Percentiles rank a stretch among this genome's conserved stretches.
phyloP scores from a whole-genome alignment of 768 basidiomycete species.

The Pulveroboletus sp. region DNA sequence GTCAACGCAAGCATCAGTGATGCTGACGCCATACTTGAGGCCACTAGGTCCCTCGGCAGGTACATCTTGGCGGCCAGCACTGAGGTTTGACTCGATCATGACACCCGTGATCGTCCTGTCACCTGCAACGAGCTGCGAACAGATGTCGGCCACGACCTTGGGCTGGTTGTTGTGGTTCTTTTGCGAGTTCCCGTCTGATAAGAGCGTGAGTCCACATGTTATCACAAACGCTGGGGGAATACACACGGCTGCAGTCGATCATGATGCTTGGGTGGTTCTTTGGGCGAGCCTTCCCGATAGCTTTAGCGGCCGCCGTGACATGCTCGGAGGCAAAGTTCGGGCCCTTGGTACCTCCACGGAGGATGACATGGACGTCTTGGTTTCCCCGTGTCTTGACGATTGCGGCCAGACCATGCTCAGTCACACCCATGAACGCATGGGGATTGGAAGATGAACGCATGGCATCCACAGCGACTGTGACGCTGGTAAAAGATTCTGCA shows the following conservation, averaged over 20 bases:
- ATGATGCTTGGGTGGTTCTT: constrained; percentile 65
- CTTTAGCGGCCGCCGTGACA: constrained; percentile 59
- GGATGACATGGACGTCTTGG: constrained; percentile 91
- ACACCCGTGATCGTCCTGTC: constrained; percentile 80
- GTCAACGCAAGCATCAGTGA: constrained; percentile 90
- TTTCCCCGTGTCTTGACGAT: constrained; percentile 91
- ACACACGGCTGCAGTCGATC: constrained; percentile 83
- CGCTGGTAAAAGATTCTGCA: constrained; percentile 34
- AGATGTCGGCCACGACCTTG: constrained; percentile 68
- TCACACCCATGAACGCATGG: constrained; percentile 95
- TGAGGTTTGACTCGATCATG: constrained; percentile 96
- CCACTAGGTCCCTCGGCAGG: constrained; percentile 64
- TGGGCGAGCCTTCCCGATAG: constrained; percentile 63
- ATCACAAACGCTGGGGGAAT: neutral
- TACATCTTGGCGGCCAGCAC: constrained; percentile 87
- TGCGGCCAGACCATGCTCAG: constrained; percentile 83
- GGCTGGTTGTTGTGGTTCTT: constrained; percentile 95
- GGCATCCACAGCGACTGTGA: constrained; percentile 92
- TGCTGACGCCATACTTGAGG: constrained; percentile 79
- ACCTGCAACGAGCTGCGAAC: constrained; percentile 71
- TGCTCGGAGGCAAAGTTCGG: constrained; percentile 83
- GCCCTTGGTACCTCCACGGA: constrained; percentile 88
- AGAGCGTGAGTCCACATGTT: neutral
- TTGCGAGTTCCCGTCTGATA: constrained; percentile 86
- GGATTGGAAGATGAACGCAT: constrained; percentile 91